phyloP scores from a whole-genome alignment of 768 basidiomycete genomes.

The Stropharia rugosoannulata region DNA sequence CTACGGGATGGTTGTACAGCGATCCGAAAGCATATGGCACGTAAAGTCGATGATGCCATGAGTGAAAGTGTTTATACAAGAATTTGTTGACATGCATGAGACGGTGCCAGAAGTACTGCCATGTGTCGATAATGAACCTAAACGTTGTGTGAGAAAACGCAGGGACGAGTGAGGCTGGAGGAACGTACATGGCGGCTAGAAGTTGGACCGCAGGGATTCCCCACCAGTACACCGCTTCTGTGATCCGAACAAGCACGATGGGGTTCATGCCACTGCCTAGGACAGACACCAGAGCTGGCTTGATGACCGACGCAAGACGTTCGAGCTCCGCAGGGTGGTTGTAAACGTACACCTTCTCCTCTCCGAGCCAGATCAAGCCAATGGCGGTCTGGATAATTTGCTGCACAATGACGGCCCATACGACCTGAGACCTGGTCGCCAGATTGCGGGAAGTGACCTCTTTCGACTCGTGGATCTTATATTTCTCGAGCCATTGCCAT shows the following conservation, averaged over 20 bases:
- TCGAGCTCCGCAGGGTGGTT: conserved; percentile 45
- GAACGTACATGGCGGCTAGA: conserved; percentile 77
- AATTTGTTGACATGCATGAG: conserved; percentile 88
- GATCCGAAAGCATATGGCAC: conserved; percentile 97
- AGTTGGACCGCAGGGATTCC: conserved; percentile 74
- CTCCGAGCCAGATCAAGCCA: conserved; percentile 66
- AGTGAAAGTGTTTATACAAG: conserved; percentile 90
- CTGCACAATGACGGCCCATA: conserved; percentile 82
- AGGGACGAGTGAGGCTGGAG: not conserved
- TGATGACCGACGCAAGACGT: conserved; percentile 38
- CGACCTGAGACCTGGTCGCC: conserved; percentile 68
- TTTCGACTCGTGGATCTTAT: conserved; percentile 84
- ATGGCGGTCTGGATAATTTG: conserved; percentile 81
- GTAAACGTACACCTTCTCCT: conserved; percentile 28
- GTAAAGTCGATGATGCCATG: conserved; percentile 93
- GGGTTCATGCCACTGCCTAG: conserved; percentile 44
- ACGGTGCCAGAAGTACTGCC: conserved; percentile 97
- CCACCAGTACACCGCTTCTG: conserved; percentile 91
- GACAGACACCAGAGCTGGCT: conserved; percentile 13
- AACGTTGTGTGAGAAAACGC: conserved; percentile 5
- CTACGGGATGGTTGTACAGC: conserved; percentile 95
- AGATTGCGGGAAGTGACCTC: conserved; percentile 78
- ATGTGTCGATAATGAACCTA: conserved; percentile 94
- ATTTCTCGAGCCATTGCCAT: conserved; percentile 77
- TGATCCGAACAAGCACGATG: conserved; percentile 34